These are phyloP conservation scores for Solanum okadae DNA, from an alignment of 257 asterid genomes.

Conservation along the genomic window DNA sequence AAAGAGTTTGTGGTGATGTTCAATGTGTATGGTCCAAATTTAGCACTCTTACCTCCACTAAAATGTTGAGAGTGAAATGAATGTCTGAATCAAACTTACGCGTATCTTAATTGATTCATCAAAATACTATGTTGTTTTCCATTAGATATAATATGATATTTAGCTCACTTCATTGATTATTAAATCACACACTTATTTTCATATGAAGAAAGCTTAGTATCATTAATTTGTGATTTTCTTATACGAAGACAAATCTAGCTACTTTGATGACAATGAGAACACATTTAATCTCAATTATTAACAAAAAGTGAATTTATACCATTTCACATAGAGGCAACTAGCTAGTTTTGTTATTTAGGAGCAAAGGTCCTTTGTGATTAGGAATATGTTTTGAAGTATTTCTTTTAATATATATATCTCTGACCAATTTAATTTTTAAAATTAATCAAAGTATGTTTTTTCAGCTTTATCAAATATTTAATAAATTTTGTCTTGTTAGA, in stretches of 20 bases:
- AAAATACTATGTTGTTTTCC: fast-evolving
- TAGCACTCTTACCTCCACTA: background rate
- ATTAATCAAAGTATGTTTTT: background rate
- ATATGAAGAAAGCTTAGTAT: background rate
- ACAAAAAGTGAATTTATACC: background rate
- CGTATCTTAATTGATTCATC: no score
- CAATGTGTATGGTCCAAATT: background rate
- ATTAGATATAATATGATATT: no score
- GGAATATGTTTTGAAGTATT: background rate
- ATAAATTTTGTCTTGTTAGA: no score
- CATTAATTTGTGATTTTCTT: background rate
- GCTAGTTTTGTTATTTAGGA: background rate
- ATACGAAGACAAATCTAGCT: background rate
- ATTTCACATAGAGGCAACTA: background rate
- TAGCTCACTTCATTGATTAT: no score
- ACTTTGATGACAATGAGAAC: background rate
- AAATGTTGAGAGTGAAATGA: background rate
- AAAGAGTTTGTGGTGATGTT: background rate
- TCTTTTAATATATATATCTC: background rate
- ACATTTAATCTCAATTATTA: background rate
- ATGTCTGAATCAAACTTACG: fast-evolving
- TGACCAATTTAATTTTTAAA: background rate
- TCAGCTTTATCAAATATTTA: no score
- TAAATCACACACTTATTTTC: no score
- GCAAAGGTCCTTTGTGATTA: background rate